Percentiles rank a stretch among this genome's conserved stretches.
These are phyloP conservation scores for Protostelium mycophagum DNA, from an alignment of 78 protist genomes.

Conservation along the genomic window DNA sequence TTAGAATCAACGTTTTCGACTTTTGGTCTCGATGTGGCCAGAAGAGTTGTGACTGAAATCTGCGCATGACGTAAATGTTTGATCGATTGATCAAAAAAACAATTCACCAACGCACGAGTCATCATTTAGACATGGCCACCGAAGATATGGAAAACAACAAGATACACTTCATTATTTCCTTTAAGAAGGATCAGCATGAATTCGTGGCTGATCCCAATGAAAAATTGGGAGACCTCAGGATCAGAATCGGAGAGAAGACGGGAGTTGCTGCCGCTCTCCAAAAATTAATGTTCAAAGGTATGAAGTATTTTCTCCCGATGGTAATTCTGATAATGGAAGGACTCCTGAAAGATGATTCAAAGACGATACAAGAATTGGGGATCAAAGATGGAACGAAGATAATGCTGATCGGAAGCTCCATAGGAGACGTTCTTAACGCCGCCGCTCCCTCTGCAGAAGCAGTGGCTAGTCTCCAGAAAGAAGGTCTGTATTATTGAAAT, in stretches of 20 bases:
- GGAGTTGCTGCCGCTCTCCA: not conserved
- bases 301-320: not conserved
- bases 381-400: not conserved
- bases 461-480: not conserved
- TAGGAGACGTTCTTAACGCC: not conserved
- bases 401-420: not conserved
- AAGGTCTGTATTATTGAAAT: not conserved
- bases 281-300: not conserved
- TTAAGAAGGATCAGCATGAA: not conserved
- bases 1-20: too few species aligned
- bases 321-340: not conserved
- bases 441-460: not conserved
- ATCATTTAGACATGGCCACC: too few species aligned
- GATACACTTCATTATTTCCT: not conserved
- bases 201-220: not conserved
- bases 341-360: not conserved
- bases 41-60: too few species aligned
- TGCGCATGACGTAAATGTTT: too few species aligned
- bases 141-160: conserved; percentile 28
- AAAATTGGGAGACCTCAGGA: not conserved
- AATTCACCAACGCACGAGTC: too few species aligned
- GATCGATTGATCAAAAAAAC: too few species aligned
- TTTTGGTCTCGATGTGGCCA: too few species aligned
- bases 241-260: not conserved
- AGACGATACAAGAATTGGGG: not conserved